These are phyloP conservation scores for Aspergillus sp. DNA, from an alignment of 2,329 filamentous ascomycete genomes.

Conservation along the genomic window DNA sequence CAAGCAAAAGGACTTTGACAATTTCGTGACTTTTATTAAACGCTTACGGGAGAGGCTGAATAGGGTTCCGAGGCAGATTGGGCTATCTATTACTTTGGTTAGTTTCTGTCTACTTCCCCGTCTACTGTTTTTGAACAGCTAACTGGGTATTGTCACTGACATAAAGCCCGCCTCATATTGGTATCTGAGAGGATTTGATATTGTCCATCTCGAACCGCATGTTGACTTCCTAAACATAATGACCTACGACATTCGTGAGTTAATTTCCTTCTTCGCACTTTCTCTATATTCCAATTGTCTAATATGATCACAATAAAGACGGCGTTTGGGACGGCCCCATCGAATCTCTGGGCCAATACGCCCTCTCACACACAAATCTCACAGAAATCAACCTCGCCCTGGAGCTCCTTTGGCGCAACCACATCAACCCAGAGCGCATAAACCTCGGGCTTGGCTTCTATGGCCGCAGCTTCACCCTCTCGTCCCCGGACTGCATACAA, in stretches of 20 bases:
- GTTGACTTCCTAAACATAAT: constrained; percentile 16
- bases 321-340: constrained; percentile 14
- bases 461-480: constrained; percentile 8
- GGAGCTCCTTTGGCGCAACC: constrained; percentile 16
- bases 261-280: too few relatives aligned
- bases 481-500: not conserved
- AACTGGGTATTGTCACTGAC: not conserved
- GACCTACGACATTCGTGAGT: constrained; percentile 14
- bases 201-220: constrained; percentile 2
- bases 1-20: not conserved
- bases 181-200: constrained; percentile 15
- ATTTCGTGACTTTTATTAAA: not conserved
- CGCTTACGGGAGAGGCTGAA: not conserved
- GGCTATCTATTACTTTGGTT: too few relatives aligned
- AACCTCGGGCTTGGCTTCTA: constrained; percentile 17
- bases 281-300: too few relatives aligned
- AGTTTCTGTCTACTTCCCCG: too few relatives aligned
- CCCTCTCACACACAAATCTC: constrained; percentile 15
- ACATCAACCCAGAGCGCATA: constrained; percentile 7
- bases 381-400: constrained; percentile 14
- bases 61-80: too few relatives aligned
- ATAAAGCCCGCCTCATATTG: not conserved
- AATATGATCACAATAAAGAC: not conserved
- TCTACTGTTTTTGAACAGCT: too few relatives aligned
- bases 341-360: constrained; percentile 2